Evolutionary conservation across 805 yeast species (phyloP).

Genomic region (Deakozyma indianensis): DNA sequence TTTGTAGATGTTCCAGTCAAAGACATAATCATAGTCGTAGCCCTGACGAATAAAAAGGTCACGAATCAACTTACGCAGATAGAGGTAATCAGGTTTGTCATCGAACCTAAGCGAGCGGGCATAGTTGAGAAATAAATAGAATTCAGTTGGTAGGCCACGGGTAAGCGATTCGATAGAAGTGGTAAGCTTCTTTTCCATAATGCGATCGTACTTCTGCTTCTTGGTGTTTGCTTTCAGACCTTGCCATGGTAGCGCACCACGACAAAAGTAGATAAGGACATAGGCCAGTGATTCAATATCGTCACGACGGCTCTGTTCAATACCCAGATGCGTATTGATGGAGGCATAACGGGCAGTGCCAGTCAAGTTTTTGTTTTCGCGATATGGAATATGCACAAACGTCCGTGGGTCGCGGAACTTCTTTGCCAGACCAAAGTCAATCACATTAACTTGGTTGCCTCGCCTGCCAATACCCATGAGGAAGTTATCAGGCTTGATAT

Average conservation of each 20-base stretch:
- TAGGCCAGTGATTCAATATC: conserved; percentile 92
- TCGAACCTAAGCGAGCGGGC: conserved; percentile 85
- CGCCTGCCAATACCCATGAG: conserved; percentile 83
- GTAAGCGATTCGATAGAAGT: conserved; percentile 78
- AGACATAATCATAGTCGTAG: conserved; percentile 83
- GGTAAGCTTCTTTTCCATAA: conserved; percentile 87
- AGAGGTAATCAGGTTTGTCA: conserved; percentile 90
- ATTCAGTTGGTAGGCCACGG: conserved; percentile 84
- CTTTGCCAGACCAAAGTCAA: conserved; percentile 88
- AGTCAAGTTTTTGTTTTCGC: conserved; percentile 90
- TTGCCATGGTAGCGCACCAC: conserved; percentile 98
- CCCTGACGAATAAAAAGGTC: conserved; percentile 80
- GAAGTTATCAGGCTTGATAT: conserved; percentile 73
- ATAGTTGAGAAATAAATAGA: conserved; percentile 74
- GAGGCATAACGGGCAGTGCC: conserved; percentile 97
- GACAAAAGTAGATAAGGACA: conserved; percentile 83
- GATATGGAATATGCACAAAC: conserved; percentile 86
- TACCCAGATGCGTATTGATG: conserved; percentile 90
- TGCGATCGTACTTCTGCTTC: conserved; percentile 92
- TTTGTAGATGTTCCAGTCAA: conserved; percentile 91
- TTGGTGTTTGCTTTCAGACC: conserved; percentile 94
- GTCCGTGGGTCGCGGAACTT: conserved; percentile 90
- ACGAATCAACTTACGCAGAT: conserved; percentile 75
- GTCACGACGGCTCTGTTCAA: conserved; percentile 93
- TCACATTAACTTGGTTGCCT: conserved; percentile 89